Evolutionary conservation across 768 basidiomycete genomes (phyloP).

Genomic region (Royoungia palumana): DNA sequence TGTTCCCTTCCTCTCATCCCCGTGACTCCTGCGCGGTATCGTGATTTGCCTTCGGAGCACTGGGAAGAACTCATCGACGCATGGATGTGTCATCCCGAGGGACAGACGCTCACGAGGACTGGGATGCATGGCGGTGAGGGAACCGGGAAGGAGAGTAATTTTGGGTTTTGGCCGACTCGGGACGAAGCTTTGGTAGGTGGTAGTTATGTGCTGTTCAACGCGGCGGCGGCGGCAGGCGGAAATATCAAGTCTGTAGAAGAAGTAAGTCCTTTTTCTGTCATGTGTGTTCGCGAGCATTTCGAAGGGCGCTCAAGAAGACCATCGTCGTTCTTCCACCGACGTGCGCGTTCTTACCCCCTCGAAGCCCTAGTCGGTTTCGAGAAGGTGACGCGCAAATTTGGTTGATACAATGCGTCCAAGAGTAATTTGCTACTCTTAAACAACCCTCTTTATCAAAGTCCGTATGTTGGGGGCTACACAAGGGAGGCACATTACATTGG

Average conservation of each 20-base stretch:
- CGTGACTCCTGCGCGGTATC: slow-evolving; percentile 53
- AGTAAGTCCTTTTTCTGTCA: slow-evolving; percentile 47
- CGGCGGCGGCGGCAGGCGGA: slow-evolving; percentile 46
- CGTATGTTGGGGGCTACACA: slow-evolving; percentile 85
- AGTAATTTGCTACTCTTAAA: slow-evolving; percentile 65
- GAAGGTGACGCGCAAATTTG: slow-evolving; percentile 36
- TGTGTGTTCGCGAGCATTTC: neutral
- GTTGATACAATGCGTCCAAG: slow-evolving; percentile 97
- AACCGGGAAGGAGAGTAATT: slow-evolving; percentile 23
- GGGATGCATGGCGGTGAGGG: slow-evolving; percentile 26
- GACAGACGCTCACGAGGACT: slow-evolving; percentile 64
- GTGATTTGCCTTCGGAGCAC: slow-evolving; percentile 91
- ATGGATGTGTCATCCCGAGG: slow-evolving; percentile 95
- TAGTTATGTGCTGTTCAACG: slow-evolving; percentile 81
- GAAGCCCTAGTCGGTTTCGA: slow-evolving; percentile 63
- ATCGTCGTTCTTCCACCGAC: slow-evolving; percentile 71
- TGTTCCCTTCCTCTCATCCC: slow-evolving; percentile 73
- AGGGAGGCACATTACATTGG: slow-evolving; percentile 62
- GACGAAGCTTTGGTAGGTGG: slow-evolving; percentile 84
- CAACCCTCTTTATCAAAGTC: slow-evolving; percentile 80
- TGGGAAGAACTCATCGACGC: slow-evolving; percentile 97
- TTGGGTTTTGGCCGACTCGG: slow-evolving; percentile 75
- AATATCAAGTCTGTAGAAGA: slow-evolving; percentile 21
- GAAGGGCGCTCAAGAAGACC: slow-evolving; percentile 90
- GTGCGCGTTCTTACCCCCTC: slow-evolving; percentile 28